Base-by-base conservation (phyloP, 73 alveolate species). In the Breviolum minutum region DNA sequence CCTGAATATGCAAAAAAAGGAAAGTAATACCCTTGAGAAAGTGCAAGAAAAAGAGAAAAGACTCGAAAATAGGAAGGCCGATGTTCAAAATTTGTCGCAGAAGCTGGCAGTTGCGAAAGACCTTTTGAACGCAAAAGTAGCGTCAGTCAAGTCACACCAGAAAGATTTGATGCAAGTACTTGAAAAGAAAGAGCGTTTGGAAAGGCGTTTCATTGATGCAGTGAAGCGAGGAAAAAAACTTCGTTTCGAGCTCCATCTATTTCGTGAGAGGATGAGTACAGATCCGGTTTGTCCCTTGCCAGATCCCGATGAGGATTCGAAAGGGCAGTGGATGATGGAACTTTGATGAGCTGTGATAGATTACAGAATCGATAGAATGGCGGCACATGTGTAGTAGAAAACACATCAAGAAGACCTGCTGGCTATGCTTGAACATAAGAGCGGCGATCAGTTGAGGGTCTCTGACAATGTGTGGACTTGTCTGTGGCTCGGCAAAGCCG, bases 401-500 rank as follows among this genome's bases (percentile, higher is more conserved):
- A 40, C 54, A 40, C 54, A 40, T 40, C 54, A 40, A 40, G 54
- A 40, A 40, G 54, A 40, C 54, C 54, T 40, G 54, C 54, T 40
- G 54, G 54, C 54, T 40, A 3, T 40, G 54, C 54, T 40, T 40
- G 54, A 40, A 40, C 54, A 40, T 40, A 40, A 40, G 54, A 40
- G 54, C 54, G 3, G 54, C 0, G 0, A 40, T 40, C 54, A 40
- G 54, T 40, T 40, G 54, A 40, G 54, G 54, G 54, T 40, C 54
- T 40, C 54, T 40, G 54, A 40, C 54, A 40, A 0, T 40, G 54
- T 40, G 54, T 40, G n/a, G n/a, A n/a, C n/a, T 9, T 8, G 24
- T 62, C 22, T 26, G 63, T n/a, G 63, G 63, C 61, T 77, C 86
- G 86, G 86, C 86, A 7, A 77, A 77, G 86, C 86, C 86, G 86